Evolutionary conservation across 805 yeast species (phyloP), one percentile per base, ranked within the genome.

Genomic region (Sugiyamaella americana): DNA sequence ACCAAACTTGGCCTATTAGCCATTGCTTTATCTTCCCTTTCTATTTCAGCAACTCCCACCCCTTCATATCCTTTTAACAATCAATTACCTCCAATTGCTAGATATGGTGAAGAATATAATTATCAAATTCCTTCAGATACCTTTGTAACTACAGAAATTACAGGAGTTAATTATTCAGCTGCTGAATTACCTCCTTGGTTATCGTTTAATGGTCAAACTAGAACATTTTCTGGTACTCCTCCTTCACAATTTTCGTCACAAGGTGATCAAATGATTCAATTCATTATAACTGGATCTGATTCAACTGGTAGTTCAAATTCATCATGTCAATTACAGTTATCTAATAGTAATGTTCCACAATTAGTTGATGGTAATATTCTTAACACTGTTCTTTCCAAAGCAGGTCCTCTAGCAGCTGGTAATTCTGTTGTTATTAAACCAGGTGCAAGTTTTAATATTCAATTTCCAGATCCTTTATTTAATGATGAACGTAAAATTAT

Each of bases 21-120:
- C 23, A 38, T 43, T 3, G 32, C 24, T 38, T 39, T 51, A 39
- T 44, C 51, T 36, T 40, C 49, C 18, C 47, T 56, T 8, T 37
- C 47, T 21, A 54, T 51, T 35, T 51, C 48, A 40, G 76, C 79
- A 10, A 66, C 74, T 32, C 80, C 86, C 4, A 69, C 72, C 44
- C 70, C 74, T 35, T 85, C 84, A 39, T 86, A 82, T 70, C 89
- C 95, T n/a, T 78, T 88, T 60, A 66, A 75, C 53, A 79, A 80
- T 60, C 98, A 91, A 66, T 72, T 81, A 19, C 98, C 98, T 3
- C 83, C 87, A 29, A 86, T 93, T 11, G 98, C 95, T 3, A 73
- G 94, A 48, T 76, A 79, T 13, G 77, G 77, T 49, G 71, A 77
- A 55, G 55, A 61, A 2, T 91, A 82, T 65, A 55, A 68, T 17